Base-by-base conservation (phyloP, 164 flowering plant genomes). In the Umbilicus rupestris region DNA sequence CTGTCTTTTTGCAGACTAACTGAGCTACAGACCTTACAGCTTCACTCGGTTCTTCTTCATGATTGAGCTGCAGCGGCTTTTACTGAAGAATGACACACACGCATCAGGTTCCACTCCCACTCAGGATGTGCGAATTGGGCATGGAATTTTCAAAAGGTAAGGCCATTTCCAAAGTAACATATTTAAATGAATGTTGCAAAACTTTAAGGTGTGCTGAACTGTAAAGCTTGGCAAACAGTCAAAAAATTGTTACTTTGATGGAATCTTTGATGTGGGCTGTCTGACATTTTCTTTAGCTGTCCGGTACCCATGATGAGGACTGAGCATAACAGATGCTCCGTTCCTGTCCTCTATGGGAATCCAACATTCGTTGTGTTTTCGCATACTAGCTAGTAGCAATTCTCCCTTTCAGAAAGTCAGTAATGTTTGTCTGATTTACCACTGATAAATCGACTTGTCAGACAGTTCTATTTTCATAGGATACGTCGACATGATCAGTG, bases 231-330 rank as follows among this genome's bases (percentile, higher is more conserved):
- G 5, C 19, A 28, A 55, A 55, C 60, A 55, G 60, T 55, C 33
- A 14, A 26, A n/a, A n/a, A n/a, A n/a, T n/a, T 55, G 60, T 55
- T 55, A 55, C 60, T n/a, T 55, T 55, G 60, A 55, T 55, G 60
- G 60, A 55, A 55, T 55, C 60, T 55, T 55, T 14, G 60, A 28
- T 55, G 60, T 55, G 31, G 60, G 60, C 60, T 55, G 60, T 55
- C 60, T 55, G 60, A 55, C 60, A 55, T 15, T 28, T 14, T 28
- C 60, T 28, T 55, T 28, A 11, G 60, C 14, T 55, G 60, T 55
- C 60, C 15, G n/a, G 60, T 55, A 28, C 60, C 60, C 8, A 2
- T 55, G 60, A 55, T 55, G 29, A 55, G 60, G 60, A 55, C 60
- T 55, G 60, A 55, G 60, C 60, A 55, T 55, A 55, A 55, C 6